Evolutionary conservation across 257 asterid species (phyloP), one percentile per base, ranked within the genome.

Genomic region (Pogostemon cablin): DNA sequence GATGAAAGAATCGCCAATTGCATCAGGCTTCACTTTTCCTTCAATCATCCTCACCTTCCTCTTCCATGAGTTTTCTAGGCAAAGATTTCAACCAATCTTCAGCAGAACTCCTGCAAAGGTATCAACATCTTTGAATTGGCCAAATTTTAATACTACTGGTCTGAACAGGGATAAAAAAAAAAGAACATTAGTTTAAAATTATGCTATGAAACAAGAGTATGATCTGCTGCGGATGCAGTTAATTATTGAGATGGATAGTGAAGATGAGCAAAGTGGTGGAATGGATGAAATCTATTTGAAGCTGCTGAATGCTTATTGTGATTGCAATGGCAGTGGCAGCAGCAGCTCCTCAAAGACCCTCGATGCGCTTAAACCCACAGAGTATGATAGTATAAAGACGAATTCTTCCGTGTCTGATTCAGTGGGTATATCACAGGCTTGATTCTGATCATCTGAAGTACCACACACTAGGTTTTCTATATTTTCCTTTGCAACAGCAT

Each of bases 211-310:
- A 9, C 3, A 9, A 34, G 15, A 32, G 34, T 32, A 32, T 1
- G 12, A 57, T 10, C 15, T 35, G 17, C 35, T 59, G 62, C 71
- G 63, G 49, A 2, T 67, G 58, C 82, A 92, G 98, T 75, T 80
- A 72, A 84, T 87, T 20, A 83, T 90, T 48, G 98, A 92, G 73
- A 88, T 92, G 98, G 98, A 92, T 61, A 84, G 92, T 41, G 73
- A 81, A 73, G 96, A 90, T 69, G 97, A 88, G 79, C 85, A 78
- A 37, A 43, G 52, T 9, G 91, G 87, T 69, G 72, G 75, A 67
- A 53, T 80, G 86, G 88, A 77, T 39, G 95, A 92, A 80, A 88
- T 85, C 62, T 84, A 88, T 67, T 73, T 64, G 78, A 84, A 54
- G 52, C 58, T 92, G 85, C 80, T 75, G 34, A 62, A 78, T 17